Conservation (phyloP, 495 filamentous ascomycete genomes). For the Neurospora intermedia region DNA sequence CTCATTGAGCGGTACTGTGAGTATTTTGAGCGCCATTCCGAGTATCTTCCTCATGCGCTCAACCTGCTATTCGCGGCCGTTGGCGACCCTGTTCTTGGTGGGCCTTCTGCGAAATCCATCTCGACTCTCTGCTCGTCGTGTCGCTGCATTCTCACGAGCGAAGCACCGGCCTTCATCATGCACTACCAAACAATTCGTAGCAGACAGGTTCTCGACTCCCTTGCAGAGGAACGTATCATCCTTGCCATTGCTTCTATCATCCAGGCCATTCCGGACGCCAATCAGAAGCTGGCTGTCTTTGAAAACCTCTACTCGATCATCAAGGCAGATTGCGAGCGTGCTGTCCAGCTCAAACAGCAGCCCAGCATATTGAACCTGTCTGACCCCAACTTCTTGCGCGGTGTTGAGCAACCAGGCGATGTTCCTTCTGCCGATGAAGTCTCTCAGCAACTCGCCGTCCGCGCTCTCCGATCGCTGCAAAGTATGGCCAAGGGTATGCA, state of each 20-base stretch:
- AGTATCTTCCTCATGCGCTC: slow-evolving; percentile 62
- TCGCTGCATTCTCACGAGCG: slow-evolving; percentile 53
- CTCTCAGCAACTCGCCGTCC: slow-evolving; percentile 44
- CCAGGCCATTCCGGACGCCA: slow-evolving; percentile 59
- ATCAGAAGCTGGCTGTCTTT: slow-evolving; percentile 49
- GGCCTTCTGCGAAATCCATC: slow-evolving; percentile 71
- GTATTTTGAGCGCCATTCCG: slow-evolving; percentile 67
- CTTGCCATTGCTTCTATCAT: slow-evolving; percentile 78
- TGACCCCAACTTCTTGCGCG: slow-evolving; percentile 22
- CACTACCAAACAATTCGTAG: slow-evolving; percentile 59
- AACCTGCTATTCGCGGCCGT: slow-evolving; percentile 75
- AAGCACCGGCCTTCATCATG: slow-evolving; percentile 65
- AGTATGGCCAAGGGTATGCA: slow-evolving; percentile 76
- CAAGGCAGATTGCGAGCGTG: slow-evolving; percentile 44
- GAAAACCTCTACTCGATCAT: slow-evolving; percentile 56
- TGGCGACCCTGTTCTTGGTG: slow-evolving; percentile 52
- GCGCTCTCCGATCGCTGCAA: slow-evolving; percentile 60
- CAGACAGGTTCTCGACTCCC: slow-evolving; percentile 48
- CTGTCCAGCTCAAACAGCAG: slow-evolving; percentile 25
- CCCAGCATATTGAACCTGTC: slow-evolving; percentile 22
- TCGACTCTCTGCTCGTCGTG: slow-evolving; percentile 71
- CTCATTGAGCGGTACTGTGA: slow-evolving; percentile 68
- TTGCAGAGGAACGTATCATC: slow-evolving; percentile 70
- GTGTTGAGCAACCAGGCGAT: slow-evolving; percentile 18
- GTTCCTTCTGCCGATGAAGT: slow-evolving; percentile 23